phyloP scores from a whole-genome alignment of 805 yeast genomes.

The Suhomyces canberraensis region DNA sequence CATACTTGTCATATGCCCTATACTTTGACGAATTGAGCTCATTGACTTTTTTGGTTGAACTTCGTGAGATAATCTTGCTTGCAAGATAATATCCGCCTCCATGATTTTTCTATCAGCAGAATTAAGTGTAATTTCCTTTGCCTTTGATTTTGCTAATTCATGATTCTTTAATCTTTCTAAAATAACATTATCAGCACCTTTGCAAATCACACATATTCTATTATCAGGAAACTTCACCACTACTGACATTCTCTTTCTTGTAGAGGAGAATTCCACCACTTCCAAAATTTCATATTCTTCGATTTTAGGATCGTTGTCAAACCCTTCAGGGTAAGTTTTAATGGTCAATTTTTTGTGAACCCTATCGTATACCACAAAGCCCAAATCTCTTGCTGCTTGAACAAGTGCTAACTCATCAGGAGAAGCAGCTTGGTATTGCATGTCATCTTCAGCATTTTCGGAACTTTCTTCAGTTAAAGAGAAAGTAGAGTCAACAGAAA shows the following conservation, averaged over 20 bases:
- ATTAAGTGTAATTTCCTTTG: constrained; percentile 56
- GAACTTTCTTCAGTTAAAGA: constrained; percentile 5
- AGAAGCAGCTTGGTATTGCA: constrained; percentile 88
- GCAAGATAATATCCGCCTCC: constrained; percentile 74
- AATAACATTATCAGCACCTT: constrained; percentile 94
- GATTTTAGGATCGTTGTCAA: constrained; percentile 56
- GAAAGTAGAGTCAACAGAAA: constrained; percentile 2
- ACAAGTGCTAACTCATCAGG: constrained; percentile 96
- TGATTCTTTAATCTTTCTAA: constrained; percentile 64
- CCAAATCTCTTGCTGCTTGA: constrained; percentile 92
- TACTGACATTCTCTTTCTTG: constrained; percentile 94
- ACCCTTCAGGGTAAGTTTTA: constrained; percentile 81
- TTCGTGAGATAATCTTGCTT: constrained; percentile 46
- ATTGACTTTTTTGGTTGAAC: constrained; percentile 30
- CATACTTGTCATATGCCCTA: constrained; percentile 11
- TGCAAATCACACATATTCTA: constrained; percentile 74
- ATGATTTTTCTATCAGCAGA: constrained; percentile 62
- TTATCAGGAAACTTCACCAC: constrained; percentile 73
- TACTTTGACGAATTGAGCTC: constrained; percentile 29
- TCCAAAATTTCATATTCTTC: constrained; percentile 78
- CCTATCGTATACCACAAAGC: constrained; percentile 76
- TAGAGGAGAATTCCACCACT: constrained; percentile 78
- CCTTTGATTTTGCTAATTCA: constrained; percentile 59
- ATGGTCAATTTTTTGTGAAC: constrained; percentile 58
- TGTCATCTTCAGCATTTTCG: constrained; percentile 24